Evolutionary conservation across 148 eudicot genomes (phyloP), one percentile per base, ranked within the genome.

Genomic region (Tetragonia tetragonoides): DNA sequence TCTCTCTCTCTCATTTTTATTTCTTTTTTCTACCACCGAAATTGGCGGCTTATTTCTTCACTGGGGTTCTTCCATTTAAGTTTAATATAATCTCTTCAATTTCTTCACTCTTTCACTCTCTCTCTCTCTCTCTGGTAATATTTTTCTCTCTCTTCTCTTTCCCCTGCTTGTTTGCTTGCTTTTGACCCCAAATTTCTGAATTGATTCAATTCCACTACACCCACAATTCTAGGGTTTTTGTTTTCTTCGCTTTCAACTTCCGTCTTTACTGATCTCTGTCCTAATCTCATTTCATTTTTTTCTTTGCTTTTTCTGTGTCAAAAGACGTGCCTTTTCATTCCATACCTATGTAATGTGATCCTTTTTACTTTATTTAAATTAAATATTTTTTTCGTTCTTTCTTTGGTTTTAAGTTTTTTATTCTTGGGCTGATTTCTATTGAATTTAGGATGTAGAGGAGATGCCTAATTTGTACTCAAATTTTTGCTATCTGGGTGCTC

Each of bases 201-300:
- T 68, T 80, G 68, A 68, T 78, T 82, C 66, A 51, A 49, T 67
- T 62, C 71, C 54, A 46, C 34, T 17, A 10, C 57, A 41, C 24
- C 73, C 81, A 60, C 17, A 82, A 77, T 73, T 78, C 73, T 74
- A 82, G 79, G 81, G 79, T 73, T 78, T 37, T 40, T 72, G 47
- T 65, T 69, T 39, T 61, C 70, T 15, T 47, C 1, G 34, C 17
- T 11, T 15, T 14, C 46, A 1, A 3, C 18, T 16, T 17, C 14
- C 20, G 39, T 67, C 8, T 14, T 67, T 14, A 24, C 21, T 61
- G 65, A 61, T 61, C 65, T 5, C n/a, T 56, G 7, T 56, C 20
- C 70, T 17, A 51, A 24, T 68, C 37, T 63, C 23, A 20, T 39
- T 65, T 40, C 44, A 53, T 72, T 72, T 72, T 1, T 24, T 57